phyloP scores from a whole-genome alignment of 148 eudicot genomes.

The Cornus suecica region DNA sequence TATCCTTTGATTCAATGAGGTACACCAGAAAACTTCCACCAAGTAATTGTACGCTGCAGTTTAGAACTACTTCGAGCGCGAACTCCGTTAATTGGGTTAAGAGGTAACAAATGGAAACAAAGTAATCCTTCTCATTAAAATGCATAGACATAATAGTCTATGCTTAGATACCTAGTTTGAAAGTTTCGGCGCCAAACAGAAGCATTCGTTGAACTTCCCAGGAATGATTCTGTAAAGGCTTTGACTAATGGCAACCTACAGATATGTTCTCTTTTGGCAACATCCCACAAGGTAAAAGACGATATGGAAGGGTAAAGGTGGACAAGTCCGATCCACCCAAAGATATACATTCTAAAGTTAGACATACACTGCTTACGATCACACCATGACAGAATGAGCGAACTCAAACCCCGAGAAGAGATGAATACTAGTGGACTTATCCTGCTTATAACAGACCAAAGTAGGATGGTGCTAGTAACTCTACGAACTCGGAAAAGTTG shows the following conservation, averaged over 20 bases:
- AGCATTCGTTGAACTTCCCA: slow-evolving; percentile 8
- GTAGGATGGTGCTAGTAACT: slow-evolving; percentile 4
- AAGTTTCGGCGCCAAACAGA: background rate
- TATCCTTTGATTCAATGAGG: background rate
- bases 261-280: background rate
- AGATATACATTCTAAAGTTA: background rate
- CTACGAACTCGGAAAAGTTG: background rate
- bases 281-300: background rate
- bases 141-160: background rate
- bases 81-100: background rate
- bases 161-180: background rate
- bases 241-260: background rate
- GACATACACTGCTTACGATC: too few species aligned
- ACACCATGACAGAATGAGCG: too few species aligned
- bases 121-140: background rate
- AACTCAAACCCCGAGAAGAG: too few species aligned
- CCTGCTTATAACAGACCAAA: background rate
- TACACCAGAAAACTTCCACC: slow-evolving; percentile 2
- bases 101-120: background rate
- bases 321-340: background rate
- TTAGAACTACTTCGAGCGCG: background rate
- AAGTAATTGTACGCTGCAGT: background rate
- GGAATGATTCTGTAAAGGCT: slow-evolving; percentile 2
- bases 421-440: background rate
- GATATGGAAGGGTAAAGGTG: too few species aligned